Evolutionary conservation across 2,329 filamentous ascomycete species (phyloP).

Genomic region (Fusarium irregulare): DNA sequence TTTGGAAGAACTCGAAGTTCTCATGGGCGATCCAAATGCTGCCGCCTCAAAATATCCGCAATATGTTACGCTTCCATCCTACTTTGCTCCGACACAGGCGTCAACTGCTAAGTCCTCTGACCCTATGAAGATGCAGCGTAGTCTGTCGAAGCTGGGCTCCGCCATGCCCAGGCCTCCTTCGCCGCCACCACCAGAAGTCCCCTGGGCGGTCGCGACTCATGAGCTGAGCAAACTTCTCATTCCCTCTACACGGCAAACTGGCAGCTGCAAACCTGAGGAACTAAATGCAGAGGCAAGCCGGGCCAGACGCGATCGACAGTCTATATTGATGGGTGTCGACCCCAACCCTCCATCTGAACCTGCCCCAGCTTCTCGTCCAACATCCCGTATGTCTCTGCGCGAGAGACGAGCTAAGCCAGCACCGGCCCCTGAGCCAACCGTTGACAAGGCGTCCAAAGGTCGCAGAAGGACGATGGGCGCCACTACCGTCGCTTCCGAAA

Average conservation of each 20-base stretch:
- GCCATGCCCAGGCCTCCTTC: conserved; percentile 60
- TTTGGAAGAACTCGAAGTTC: conserved; percentile 76
- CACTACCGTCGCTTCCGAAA: conserved; percentile 42
- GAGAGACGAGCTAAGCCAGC: conserved; percentile 72
- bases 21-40: conserved; percentile 61
- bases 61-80: conserved; percentile 72
- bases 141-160: conserved; percentile 65
- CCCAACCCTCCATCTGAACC: conserved; percentile 41
- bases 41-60: conserved; percentile 63
- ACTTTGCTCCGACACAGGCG: conserved; percentile 87
- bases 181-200: conserved; percentile 81
- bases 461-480: conserved; percentile 72
- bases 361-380: conserved; percentile 56
- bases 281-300: conserved; percentile 76
- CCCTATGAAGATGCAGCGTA: conserved; percentile 72
- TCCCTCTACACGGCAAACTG: conserved; percentile 77
- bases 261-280: conserved; percentile 82
- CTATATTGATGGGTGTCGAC: conserved; percentile 54
- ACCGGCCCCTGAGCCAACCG: conserved; percentile 60
- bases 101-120: conserved; percentile 84
- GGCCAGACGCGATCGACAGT: conserved; percentile 72
- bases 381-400: conserved; percentile 76
- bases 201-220: conserved; percentile 86
- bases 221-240: conserved; percentile 87
- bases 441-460: conserved; percentile 50